These are phyloP conservation scores for Thymus quinquecostatus DNA, from an alignment of 257 asterid genomes.

Conservation along the genomic window DNA sequence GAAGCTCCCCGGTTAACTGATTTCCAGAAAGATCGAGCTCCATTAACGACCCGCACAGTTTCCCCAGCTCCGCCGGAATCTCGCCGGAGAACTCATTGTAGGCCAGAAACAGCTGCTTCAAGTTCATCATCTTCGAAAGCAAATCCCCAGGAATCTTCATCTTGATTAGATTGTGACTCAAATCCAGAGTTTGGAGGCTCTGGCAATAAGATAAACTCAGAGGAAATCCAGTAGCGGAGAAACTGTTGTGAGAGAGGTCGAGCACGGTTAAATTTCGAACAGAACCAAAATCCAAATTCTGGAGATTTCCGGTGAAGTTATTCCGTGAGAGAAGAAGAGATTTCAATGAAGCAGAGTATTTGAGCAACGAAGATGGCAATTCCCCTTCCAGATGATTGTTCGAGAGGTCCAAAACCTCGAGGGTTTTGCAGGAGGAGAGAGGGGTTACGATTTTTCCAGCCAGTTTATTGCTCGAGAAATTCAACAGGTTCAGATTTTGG, in stretches of 20 bases:
- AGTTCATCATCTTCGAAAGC: slow-evolving; percentile 51
- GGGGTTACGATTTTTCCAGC: slow-evolving; percentile 51
- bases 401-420: slow-evolving; percentile 54
- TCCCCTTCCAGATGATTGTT: slow-evolving; percentile 50
- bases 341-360: slow-evolving; percentile 37
- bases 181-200: slow-evolving; percentile 57
- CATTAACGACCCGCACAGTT: slow-evolving; percentile 52
- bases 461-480: slow-evolving; percentile 58
- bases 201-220: slow-evolving; percentile 55
- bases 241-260: slow-evolving; percentile 61
- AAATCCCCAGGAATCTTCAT: slow-evolving; percentile 58
- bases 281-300: slow-evolving; percentile 48
- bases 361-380: slow-evolving; percentile 43
- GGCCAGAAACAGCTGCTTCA: slow-evolving; percentile 57
- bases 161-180: slow-evolving; percentile 57
- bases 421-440: slow-evolving; percentile 58
- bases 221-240: slow-evolving; percentile 62
- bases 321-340: slow-evolving; percentile 67
- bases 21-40: slow-evolving; percentile 85
- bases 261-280: slow-evolving; percentile 59
- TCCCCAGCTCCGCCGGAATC: slow-evolving; percentile 66
- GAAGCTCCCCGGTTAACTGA: slow-evolving; percentile 65
- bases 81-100: slow-evolving; percentile 62
- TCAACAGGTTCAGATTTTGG: slow-evolving; percentile 60
- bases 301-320: slow-evolving; percentile 62